Evolutionary conservation across 441 rosid species (phyloP), one percentile per base, ranked within the genome.

Genomic region (Capsella rubella): DNA sequence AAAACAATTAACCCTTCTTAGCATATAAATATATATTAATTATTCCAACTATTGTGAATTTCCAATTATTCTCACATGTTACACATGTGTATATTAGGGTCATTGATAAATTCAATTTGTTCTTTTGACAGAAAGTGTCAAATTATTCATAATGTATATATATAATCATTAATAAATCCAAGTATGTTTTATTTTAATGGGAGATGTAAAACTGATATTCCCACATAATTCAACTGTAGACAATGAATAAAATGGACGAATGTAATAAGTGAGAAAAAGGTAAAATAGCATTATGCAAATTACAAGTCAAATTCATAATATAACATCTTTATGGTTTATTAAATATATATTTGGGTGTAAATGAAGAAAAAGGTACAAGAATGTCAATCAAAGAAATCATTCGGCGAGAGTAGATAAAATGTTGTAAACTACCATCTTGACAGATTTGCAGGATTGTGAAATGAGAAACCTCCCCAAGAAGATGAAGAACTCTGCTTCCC

Each of bases 381-480:
- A 50, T 53, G 18, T 54, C 46, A 61, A 43, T 12, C 4, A 32
- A 54, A 35, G 6, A 45, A 47, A 46, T 39, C 53, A 56, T 64
- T 43, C 47, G 5, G 14, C 6, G 51, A 67, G 54, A 67, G 63
- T 9, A 42, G 35, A 53, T 5, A 49, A 58, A 65, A 50, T 46
- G 54, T 63, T 13, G 6, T 13, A 32, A 42, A 35, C 66, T 76
- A 76, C 71, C 60, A 76, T 50, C 34, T 49, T 31, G 58, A 50
- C 29, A 65, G 15, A 65, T 59, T 77, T 51, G 73, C 21, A 71
- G 28, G 69, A 9, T 35, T 66, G 8, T 54, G 59, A 65, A 42
- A 50, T 57, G 69, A 66, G 6, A 65, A 16, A 71, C 43, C 68
- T 51, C 54, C 72, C 76, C 72, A 77, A 8, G 71, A 47, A 2